Base-by-base conservation (phyloP, 139 green algal species). In the Mychonastes homosphaera region DNA sequence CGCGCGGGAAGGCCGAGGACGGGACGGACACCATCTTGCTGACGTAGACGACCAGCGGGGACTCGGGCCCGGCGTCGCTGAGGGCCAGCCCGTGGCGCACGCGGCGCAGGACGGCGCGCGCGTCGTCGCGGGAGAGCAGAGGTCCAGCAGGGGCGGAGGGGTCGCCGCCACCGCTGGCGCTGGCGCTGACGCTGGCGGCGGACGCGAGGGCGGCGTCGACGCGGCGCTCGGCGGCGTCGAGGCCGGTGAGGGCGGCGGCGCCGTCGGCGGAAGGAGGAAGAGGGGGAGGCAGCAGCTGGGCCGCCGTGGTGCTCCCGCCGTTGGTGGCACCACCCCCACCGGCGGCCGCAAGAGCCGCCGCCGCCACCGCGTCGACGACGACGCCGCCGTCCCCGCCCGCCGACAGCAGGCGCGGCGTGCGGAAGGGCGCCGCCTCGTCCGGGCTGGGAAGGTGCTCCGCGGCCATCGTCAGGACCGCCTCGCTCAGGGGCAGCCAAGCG, bases 21-120 rank as follows among this genome's bases (percentile, higher is more conserved):
- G 86, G 85, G 26, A 95, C 79, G 8, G 87, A 77, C 32, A 96
- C 70, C 89, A 95, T 95, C 63, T 97, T 97, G 39, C 82, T 92
- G 33, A 97, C 79, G 62, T 92, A 97, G 0, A 92, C 67, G 2
- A 96, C 76, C 26, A 78, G 48, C 0, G 90, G 87, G 3, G 81
- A 86, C 3, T 46, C 63, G 3, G 61, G 6, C 24, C 23, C 30
- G 10, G 72, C 45, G 51, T 62, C 51, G 60, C 75, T 87, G 18
- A 16, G n/a, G 28, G 49, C 49, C 5, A 67, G n/a, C n/a, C n/a
- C n/a, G n/a, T n/a, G n/a, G n/a, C n/a, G n/a, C n/a, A n/a, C n/a
- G n/a, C n/a, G n/a, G n/a, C n/a, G n/a, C n/a, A n/a, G n/a, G n/a
- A n/a, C n/a, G n/a, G n/a, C n/a, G n/a, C n/a, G n/a, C n/a, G n/a